Evolutionary conservation across 208 protist species (phyloP).

Genomic region (Wallacemonas sp.): DNA sequence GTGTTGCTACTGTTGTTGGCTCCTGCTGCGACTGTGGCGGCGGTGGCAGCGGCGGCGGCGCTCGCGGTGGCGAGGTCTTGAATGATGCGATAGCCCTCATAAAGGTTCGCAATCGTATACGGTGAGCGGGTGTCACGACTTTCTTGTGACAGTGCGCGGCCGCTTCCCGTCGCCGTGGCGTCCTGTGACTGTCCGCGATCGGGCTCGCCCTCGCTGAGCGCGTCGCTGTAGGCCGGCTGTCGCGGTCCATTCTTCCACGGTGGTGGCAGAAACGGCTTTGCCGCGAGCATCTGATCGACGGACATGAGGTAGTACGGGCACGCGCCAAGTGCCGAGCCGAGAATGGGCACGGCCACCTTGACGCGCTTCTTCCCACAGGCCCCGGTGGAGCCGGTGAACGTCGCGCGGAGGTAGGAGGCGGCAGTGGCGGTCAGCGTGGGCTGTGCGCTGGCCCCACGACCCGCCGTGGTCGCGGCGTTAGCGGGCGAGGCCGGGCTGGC

Average conservation of each 20-base stretch:
- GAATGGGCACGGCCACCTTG: slow-evolving; percentile 50
- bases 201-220: slow-evolving; percentile 19
- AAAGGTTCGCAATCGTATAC: slow-evolving; percentile 30
- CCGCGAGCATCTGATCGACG: slow-evolving; percentile 45
- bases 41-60: background rate
- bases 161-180: background rate
- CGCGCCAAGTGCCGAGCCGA: slow-evolving; percentile 41
- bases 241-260: slow-evolving; percentile 14
- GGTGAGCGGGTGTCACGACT: background rate
- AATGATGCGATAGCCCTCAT: slow-evolving; percentile 21
- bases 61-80: background rate
- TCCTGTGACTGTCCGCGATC: background rate
- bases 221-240: slow-evolving; percentile 12
- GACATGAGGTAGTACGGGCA: slow-evolving; percentile 61
- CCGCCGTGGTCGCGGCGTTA: too few relatives aligned
- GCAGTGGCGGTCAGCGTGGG: slow-evolving; percentile 12
- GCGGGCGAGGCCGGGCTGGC: too few relatives aligned
- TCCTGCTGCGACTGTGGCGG: too few relatives aligned
- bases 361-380: slow-evolving; percentile 15
- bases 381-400: background rate
- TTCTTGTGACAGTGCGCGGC: background rate
- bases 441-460: too few relatives aligned
- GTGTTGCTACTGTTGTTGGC: too few relatives aligned
- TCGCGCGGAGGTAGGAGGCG: slow-evolving; percentile 19
- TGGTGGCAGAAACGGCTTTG: slow-evolving; percentile 41